Evolutionary conservation across 2,329 filamentous ascomycete genomes (phyloP).

Genomic region (Alternaria ethzedia): DNA sequence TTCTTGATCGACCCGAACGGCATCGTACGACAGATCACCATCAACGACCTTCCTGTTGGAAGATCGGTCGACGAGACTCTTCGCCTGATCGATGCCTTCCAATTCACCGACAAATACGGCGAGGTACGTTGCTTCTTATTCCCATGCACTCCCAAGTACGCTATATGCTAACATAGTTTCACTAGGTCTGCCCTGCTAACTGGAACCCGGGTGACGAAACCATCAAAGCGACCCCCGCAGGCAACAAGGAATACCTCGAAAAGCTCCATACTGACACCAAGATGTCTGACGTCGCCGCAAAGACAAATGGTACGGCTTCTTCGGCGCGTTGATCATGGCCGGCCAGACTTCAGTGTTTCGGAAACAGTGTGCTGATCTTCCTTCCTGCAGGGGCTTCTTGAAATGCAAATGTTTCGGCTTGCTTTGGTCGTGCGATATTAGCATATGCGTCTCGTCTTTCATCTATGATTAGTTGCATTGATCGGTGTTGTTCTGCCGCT

Average conservation of each 20-base stretch:
- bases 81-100: constrained; percentile 61
- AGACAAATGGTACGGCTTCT: constrained; percentile 36
- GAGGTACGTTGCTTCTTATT: constrained; percentile 29
- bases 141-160: background rate
- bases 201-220: constrained; percentile 50
- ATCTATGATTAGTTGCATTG: constrained; percentile 1
- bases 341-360: background rate
- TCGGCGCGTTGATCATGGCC: background rate
- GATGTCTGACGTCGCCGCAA: constrained; percentile 37
- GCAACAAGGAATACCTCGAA: constrained; percentile 48
- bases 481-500: constrained; percentile 11
- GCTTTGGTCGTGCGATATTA: constrained; percentile 1
- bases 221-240: constrained; percentile 50
- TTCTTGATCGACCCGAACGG: constrained; percentile 72
- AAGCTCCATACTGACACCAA: constrained; percentile 46
- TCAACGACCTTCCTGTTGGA: constrained; percentile 70
- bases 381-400: constrained; percentile 5
- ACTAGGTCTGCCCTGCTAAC: constrained; percentile 50
- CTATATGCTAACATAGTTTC: background rate
- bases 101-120: constrained; percentile 53
- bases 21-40: constrained; percentile 65
- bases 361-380: constrained; percentile 3
- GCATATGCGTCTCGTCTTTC: constrained; percentile 3
- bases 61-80: constrained; percentile 69
- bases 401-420: background rate